Conservation (phyloP, 1,139 yeast genomes). For the Diutina neorugosa region DNA sequence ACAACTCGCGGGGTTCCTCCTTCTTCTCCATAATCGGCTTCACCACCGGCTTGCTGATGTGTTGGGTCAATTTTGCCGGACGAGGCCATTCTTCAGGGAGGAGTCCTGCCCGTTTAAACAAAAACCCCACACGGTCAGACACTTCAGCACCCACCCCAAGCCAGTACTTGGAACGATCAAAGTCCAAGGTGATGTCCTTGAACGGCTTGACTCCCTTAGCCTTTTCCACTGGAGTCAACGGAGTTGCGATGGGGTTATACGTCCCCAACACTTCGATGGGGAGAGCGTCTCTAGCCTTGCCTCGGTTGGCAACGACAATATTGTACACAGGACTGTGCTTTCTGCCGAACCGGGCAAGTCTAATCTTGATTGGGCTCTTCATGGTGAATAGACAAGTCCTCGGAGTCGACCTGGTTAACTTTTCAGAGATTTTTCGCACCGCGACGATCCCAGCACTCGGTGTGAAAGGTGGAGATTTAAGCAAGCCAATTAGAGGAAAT, state of each 20-base stretch:
- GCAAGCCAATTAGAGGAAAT: too few species aligned
- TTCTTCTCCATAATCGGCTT: background rate
- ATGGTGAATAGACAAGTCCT: slow-evolving; percentile 7
- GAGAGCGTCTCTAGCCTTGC: slow-evolving; percentile 63
- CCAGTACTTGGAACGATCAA: slow-evolving; percentile 93
- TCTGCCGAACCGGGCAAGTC: slow-evolving; percentile 91
- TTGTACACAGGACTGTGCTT: slow-evolving; percentile 79
- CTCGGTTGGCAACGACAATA: slow-evolving; percentile 74
- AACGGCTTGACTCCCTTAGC: slow-evolving; percentile 44
- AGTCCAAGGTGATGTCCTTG: slow-evolving; percentile 75
- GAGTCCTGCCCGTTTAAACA: slow-evolving; percentile 70
- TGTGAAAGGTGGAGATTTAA: too few species aligned
- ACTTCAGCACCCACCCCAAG: slow-evolving; percentile 98
- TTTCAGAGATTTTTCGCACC: background rate
- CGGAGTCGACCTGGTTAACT: too few species aligned
- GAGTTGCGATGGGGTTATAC: slow-evolving; percentile 73
- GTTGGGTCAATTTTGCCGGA: slow-evolving; percentile 6
- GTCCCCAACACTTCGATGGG: slow-evolving; percentile 96
- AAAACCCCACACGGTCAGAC: slow-evolving; percentile 64
- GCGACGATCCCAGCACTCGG: too few species aligned
- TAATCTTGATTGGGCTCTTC: slow-evolving; percentile 38
- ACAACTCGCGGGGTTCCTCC: slow-evolving; percentile 1
- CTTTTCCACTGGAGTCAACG: slow-evolving; percentile 48
- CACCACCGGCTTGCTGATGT: background rate
- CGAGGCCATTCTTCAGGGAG: slow-evolving; percentile 66